Conservation (phyloP, 441 rosid genomes). For the Iberis amara region DNA sequence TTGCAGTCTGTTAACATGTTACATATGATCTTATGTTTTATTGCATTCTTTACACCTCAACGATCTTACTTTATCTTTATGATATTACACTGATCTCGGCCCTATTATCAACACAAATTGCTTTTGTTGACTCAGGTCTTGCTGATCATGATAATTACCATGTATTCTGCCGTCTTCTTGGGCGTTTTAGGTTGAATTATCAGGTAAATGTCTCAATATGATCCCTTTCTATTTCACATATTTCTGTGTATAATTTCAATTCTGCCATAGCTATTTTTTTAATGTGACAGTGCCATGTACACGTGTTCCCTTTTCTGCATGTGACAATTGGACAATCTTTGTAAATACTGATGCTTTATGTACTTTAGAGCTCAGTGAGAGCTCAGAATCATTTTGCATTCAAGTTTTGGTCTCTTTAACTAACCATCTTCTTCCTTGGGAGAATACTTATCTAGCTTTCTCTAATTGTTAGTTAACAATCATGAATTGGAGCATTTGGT, state of each 20-base stretch:
- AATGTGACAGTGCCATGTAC: conserved; percentile 11
- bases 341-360: conserved; percentile 14
- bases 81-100: conserved; percentile 3
- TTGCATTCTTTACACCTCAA: conserved; percentile 2
- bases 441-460: no score
- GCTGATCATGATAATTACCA: conserved; percentile 99
- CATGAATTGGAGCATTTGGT: no score
- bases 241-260: not conserved
- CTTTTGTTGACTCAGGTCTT: conserved; percentile 63
- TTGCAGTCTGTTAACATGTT: conserved; percentile 10
- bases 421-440: no score
- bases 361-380: conserved; percentile 7
- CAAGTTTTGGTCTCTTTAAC: no score
- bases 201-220: conserved; percentile 51
- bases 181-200: conserved; percentile 89
- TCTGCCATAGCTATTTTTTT: conserved; percentile 11
- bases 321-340: conserved; percentile 7
- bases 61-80: conserved; percentile 3
- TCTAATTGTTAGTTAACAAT: no score
- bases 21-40: conserved; percentile 7
- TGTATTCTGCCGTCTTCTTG: conserved; percentile 96
- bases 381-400: conserved; percentile 10
- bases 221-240: conserved; percentile 6
- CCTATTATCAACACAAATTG: conserved; percentile 19
- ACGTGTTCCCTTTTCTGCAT: conserved; percentile 10